phyloP scores from a whole-genome alignment of 345 rosid genomes.

The Trapa incisa region DNA sequence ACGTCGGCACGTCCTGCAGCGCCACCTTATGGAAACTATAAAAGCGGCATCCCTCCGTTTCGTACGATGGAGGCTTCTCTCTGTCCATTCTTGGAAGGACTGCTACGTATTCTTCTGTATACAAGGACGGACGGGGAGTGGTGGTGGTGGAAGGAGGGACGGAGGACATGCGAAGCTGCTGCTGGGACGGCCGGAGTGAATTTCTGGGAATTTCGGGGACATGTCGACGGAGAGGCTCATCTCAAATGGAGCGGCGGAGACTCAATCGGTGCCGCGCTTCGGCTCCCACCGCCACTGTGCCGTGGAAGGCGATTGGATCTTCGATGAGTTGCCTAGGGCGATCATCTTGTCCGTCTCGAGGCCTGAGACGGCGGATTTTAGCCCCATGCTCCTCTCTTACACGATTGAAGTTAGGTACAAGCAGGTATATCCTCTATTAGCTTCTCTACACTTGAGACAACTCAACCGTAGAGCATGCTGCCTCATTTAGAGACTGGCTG shows the following conservation, averaged over 20 bases:
- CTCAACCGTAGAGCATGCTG: no score
- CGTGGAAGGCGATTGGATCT: conserved; percentile 25
- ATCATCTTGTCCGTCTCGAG: conserved; percentile 53
- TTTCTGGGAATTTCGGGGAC: background rate
- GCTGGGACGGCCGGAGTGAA: background rate
- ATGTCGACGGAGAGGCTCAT: conserved; percentile 54
- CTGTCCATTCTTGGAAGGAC: no score
- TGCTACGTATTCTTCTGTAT: background rate
- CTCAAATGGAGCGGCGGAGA: background rate
- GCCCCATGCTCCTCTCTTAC: conserved; percentile 84
- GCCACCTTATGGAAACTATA: conserved; percentile 10
- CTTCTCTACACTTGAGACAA: background rate
- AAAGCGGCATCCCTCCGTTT: conserved; percentile 5
- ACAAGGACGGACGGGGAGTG: background rate
- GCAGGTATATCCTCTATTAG: conserved; percentile 29
- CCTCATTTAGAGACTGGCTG: background rate
- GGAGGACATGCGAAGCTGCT: conserved; percentile 18
- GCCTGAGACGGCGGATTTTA: conserved; percentile 70
- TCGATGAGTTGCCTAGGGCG: conserved; percentile 62
- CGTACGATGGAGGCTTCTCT: background rate
- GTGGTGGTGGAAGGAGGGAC: background rate
- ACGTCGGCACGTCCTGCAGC: background rate
- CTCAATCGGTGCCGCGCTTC: conserved; percentile 1
- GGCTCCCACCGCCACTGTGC: conserved; percentile 9
- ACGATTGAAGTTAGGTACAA: conserved; percentile 65